Conservation (phyloP, 2,329 filamentous ascomycete genomes). For the Aureobasidium melanogenum region DNA sequence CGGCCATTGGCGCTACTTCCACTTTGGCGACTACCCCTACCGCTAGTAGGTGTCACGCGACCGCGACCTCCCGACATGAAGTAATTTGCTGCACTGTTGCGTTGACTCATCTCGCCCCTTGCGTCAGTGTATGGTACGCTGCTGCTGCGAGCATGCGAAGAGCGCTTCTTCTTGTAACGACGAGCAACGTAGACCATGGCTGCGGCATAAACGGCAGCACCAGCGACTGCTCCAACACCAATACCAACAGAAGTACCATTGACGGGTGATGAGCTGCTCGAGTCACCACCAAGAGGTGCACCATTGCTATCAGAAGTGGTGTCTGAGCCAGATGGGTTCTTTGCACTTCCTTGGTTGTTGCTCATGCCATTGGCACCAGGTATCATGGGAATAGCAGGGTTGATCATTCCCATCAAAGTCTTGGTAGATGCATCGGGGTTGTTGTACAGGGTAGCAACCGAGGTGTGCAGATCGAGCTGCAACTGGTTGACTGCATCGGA, state of each 20-base stretch:
- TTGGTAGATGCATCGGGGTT: constrained; percentile 57
- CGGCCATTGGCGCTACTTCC: constrained; percentile 35
- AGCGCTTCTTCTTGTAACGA: constrained; percentile 69
- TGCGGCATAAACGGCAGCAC: constrained; percentile 79
- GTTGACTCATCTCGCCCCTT: constrained; percentile 39
- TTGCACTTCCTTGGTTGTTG: constrained; percentile 30
- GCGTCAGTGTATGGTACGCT: constrained; percentile 62
- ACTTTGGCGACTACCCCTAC: constrained; percentile 35
- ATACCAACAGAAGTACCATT: constrained; percentile 60
- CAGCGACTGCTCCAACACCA: constrained; percentile 62
- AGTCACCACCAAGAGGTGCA: constrained; percentile 42
- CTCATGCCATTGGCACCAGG: constrained; percentile 37
- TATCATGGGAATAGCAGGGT: constrained; percentile 67
- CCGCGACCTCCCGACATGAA: constrained; percentile 61
- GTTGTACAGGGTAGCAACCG: constrained; percentile 66
- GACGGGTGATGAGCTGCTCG: constrained; percentile 46
- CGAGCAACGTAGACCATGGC: constrained; percentile 92
- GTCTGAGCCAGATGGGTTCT: constrained; percentile 27
- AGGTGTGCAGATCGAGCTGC: constrained; percentile 58
- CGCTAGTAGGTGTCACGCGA: constrained; percentile 28
- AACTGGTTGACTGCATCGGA: constrained; percentile 46
- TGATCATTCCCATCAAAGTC: constrained; percentile 71
- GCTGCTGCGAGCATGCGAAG: constrained; percentile 60
- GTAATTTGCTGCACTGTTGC: constrained; percentile 28
- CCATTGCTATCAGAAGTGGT: constrained; percentile 33